These are phyloP conservation scores for Calycina herbarum DNA, from an alignment of 2,329 filamentous ascomycete genomes.

Conservation along the genomic window DNA sequence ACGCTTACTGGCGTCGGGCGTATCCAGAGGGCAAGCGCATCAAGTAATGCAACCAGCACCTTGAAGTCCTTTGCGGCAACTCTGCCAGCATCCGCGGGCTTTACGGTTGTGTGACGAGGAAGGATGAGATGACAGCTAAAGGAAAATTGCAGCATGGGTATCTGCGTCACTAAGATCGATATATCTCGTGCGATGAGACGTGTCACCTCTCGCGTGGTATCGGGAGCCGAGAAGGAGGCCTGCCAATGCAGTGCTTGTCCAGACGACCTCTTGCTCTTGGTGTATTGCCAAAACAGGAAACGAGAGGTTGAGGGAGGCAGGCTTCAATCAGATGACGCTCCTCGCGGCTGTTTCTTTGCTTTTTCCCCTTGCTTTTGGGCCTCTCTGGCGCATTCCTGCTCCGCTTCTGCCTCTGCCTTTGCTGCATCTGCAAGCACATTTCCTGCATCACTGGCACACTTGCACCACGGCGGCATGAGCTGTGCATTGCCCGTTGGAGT, in stretches of 20 bases:
- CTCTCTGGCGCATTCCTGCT: neutral
- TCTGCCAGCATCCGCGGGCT: slow-evolving; percentile 1
- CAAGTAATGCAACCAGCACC: neutral
- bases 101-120: slow-evolving; percentile 8
- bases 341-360: neutral
- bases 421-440: slow-evolving; percentile 2
- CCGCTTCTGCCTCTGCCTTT: neutral
- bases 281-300: neutral
- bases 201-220: slow-evolving; percentile 21
- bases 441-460: slow-evolving; percentile 4
- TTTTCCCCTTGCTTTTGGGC: neutral
- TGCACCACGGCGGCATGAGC: neutral
- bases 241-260: slow-evolving; percentile 4
- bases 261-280: neutral
- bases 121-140: slow-evolving; percentile 12
- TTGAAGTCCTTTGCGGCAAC: neutral
- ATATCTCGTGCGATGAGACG: slow-evolving; percentile 26
- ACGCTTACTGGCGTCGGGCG: neutral
- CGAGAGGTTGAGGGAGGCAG: neutral
- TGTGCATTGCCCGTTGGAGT: slow-evolving; percentile 1
- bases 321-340: neutral
- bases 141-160: slow-evolving; percentile 6
- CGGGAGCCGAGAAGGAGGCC: slow-evolving; percentile 12
- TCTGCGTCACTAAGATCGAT: slow-evolving; percentile 19
- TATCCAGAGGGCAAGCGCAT: slow-evolving; percentile 2